Evolutionary conservation across 2,329 filamentous ascomycete species (phyloP), one percentile per base, ranked within the genome.

Genomic region (Pezicula carpinea): DNA sequence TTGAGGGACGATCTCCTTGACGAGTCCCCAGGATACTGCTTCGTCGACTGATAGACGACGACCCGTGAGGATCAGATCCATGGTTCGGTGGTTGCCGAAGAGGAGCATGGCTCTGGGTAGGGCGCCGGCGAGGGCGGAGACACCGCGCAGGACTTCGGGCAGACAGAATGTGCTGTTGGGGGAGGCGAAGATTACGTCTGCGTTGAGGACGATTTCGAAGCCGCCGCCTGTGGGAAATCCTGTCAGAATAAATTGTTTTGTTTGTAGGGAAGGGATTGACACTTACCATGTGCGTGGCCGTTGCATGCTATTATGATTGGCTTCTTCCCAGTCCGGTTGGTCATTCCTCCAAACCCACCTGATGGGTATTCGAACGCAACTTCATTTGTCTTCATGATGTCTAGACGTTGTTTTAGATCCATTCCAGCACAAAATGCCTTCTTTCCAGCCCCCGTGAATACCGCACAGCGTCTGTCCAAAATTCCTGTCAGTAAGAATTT

Each of bases 271-370:
- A n/a, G 13, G 26, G 13, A 4, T 29, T 29, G 26, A 29, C 8
- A 11, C 26, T 29, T 29, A 29, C 26, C 26, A 11, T 41, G 79
- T 1, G 76, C 75, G 53, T 74, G 71, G 0, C 77, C 77, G 60
- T 80, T 80, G 4, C 80, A 75, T 3, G 77, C 77, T 13, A 76
- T 77, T 58, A 81, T 76, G 35, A 80, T 68, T 1, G 77, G 77
- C 63, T 81, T 81, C 67, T 78, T 80, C 1, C 80, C 80, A 14
- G 64, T 63, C 6, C 80, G 67, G 39, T 74, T 66, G 38, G 73
- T 76, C 13, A 84, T 58, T 0, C 77, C 79, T 36, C 66, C 71
- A 59, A 80, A 78, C 0, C 79, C 79, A 10, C 26, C 26, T 3
- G 26, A 29, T 10, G 26, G 26, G 26, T 29, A 29, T 29, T 29